phyloP scores from a whole-genome alignment of 2,329 filamentous ascomycete species.

The Hypoxylon sp. region DNA sequence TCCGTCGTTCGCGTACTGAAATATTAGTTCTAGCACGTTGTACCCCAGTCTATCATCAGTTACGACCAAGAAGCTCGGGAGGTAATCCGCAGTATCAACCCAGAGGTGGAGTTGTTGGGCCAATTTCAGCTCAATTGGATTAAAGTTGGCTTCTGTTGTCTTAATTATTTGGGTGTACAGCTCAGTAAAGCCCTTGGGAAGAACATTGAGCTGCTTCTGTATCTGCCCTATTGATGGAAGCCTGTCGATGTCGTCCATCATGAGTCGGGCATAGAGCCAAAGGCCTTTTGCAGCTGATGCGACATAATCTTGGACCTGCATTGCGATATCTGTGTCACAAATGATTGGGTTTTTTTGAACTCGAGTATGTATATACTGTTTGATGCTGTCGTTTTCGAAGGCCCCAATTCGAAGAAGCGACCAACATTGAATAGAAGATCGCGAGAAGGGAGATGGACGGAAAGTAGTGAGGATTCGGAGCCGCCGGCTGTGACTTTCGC shows the following conservation, averaged over 20 bases:
- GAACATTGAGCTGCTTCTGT: conserved; percentile 25
- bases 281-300: conserved; percentile 26
- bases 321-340: conserved; percentile 14
- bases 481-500: neutral
- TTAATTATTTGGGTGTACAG: conserved; percentile 39
- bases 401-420: conserved; percentile 18
- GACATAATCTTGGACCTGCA: conserved; percentile 21
- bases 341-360: conserved; percentile 33
- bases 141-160: conserved; percentile 28
- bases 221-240: conserved; percentile 33
- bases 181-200: conserved; percentile 38
- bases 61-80: conserved; percentile 23
- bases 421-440: neutral
- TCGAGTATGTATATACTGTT: conserved; percentile 27
- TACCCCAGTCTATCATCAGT: conserved; percentile 22
- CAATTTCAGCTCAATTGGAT: conserved; percentile 35
- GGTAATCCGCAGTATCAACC: conserved; percentile 37
- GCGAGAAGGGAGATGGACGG: conserved; percentile 22
- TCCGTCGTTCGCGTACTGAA: conserved; percentile 40
- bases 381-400: conserved; percentile 26
- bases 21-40: conserved; percentile 34
- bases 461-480: conserved; percentile 28
- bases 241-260: conserved; percentile 42
- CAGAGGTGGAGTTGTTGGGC: conserved; percentile 41
- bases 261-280: conserved; percentile 40